Percentiles rank a stretch among this genome's conserved stretches.
These are phyloP conservation scores for Coemansia sp. DNA, from an alignment of 192 early-diverging fungal genomes.

Conservation along the genomic window DNA sequence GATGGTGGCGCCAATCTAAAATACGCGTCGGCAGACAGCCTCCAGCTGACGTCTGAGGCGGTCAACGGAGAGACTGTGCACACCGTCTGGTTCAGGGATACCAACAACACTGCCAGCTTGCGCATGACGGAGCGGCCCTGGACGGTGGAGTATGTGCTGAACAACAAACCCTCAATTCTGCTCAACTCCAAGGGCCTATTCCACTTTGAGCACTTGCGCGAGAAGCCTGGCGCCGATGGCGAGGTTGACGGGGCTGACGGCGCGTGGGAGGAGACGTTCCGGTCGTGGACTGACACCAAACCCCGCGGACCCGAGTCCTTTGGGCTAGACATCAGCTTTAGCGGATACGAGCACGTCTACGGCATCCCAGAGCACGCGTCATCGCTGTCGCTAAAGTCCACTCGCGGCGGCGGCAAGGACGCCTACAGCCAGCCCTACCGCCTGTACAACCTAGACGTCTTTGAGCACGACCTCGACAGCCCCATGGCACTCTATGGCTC, in stretches of 20 bases:
- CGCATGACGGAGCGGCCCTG: slow-evolving; percentile 54
- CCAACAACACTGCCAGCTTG: slow-evolving; percentile 20
- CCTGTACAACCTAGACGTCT: slow-evolving; percentile 97
- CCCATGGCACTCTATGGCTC: slow-evolving; percentile 98
- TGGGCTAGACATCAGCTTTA: slow-evolving; percentile 92
- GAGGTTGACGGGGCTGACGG: slow-evolving; percentile 59
- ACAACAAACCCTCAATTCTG: slow-evolving; percentile 58
- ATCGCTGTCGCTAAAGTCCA: slow-evolving; percentile 85
- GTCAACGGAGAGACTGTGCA: slow-evolving; percentile 20
- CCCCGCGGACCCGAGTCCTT: slow-evolving; percentile 93
- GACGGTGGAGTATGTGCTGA: slow-evolving; percentile 39
- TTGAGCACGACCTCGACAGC: slow-evolving; percentile 94
- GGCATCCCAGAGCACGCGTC: slow-evolving; percentile 96
- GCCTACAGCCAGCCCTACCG: slow-evolving; percentile 93
- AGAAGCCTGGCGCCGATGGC: slow-evolving; percentile 36
- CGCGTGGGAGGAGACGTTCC: slow-evolving; percentile 92
- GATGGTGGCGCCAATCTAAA: slow-evolving; percentile 38
- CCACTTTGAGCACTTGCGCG: slow-evolving; percentile 76
- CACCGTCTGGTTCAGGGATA: slow-evolving; percentile 30
- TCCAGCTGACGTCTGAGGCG: slow-evolving; percentile 23
- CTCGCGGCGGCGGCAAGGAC: slow-evolving; percentile 70
- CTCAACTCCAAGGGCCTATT: slow-evolving; percentile 88
- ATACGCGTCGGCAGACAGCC: slow-evolving; percentile 30
- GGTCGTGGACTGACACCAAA: slow-evolving; percentile 87
- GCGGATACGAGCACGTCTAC: slow-evolving; percentile 85